A percentile compares a stretch with the other conserved stretches of the same genome.
Conservation (phyloP, 768 basidiomycete species). For the Trametes maxima region DNA sequence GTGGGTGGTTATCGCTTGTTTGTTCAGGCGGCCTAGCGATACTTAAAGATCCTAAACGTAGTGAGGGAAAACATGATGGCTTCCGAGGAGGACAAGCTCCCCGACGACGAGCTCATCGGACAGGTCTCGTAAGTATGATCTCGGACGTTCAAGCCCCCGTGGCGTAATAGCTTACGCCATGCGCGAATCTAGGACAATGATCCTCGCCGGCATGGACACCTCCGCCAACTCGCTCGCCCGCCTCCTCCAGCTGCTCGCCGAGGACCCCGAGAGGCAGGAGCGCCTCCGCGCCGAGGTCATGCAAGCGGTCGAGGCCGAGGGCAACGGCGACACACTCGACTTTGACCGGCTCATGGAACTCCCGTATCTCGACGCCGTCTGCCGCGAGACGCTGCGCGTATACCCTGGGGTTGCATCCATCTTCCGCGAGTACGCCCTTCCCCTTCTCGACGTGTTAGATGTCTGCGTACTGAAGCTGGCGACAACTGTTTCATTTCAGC, state of each 20-base stretch:
- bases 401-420: constrained; percentile 9
- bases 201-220: constrained; percentile 33
- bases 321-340: constrained; percentile 21
- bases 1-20: constrained; percentile 15
- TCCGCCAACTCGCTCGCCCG: constrained; percentile 35
- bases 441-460: not conserved
- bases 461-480: not conserved
- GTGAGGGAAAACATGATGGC: constrained; percentile 29
- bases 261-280: constrained; percentile 31
- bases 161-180: not conserved
- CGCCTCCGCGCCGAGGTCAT: constrained; percentile 32
- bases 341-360: constrained; percentile 32
- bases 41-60: not conserved
- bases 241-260: constrained; percentile 30
- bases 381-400: constrained; percentile 29
- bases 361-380: constrained; percentile 35
- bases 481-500: constrained; percentile 27
- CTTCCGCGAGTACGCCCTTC: constrained; percentile 16
- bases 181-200: constrained; percentile 22
- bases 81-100: constrained; percentile 25
- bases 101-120: constrained; percentile 30
- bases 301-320: constrained; percentile 10
- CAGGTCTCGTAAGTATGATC: constrained; percentile 29
- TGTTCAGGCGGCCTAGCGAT: too few relatives aligned
- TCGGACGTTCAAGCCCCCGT: not conserved